Conservation (phyloP, 1,139 yeast species). For the Suhomyces kunorum region DNA sequence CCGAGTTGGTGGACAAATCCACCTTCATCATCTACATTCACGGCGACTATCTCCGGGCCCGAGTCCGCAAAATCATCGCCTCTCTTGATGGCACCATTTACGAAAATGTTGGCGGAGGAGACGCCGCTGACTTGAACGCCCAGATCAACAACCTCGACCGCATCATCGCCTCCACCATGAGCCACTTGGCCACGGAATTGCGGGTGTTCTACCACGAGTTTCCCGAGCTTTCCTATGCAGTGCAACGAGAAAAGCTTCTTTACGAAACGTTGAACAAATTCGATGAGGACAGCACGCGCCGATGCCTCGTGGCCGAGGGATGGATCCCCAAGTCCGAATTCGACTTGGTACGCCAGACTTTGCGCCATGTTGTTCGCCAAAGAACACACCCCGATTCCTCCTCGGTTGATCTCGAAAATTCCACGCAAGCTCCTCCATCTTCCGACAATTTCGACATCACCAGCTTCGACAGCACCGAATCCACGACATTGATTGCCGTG, state of each 20-base stretch:
- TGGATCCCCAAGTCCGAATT: constrained; percentile 69
- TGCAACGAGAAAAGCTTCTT: constrained; percentile 72
- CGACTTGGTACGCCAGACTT: constrained; percentile 24
- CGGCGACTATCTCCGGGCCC: constrained; percentile 68
- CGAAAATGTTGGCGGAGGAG: constrained; percentile 60
- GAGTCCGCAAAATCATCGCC: constrained; percentile 75
- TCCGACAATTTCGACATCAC: constrained; percentile 30
- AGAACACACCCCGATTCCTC: constrained; percentile 20
- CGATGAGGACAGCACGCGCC: constrained; percentile 80
- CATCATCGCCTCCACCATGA: constrained; percentile 71
- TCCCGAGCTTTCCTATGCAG: constrained; percentile 40
- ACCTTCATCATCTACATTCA: constrained; percentile 87
- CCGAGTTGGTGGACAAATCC: constrained; percentile 58
- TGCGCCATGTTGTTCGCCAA: constrained; percentile 28
- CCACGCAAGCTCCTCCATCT: constrained; percentile 4
- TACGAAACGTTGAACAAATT: constrained; percentile 77
- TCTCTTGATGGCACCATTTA: constrained; percentile 81
- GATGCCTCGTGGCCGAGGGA: constrained; percentile 95
- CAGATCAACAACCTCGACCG: constrained; percentile 45
- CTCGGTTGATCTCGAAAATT: constrained; percentile 23
- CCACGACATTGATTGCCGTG: constrained; percentile 48
- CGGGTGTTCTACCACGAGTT: constrained; percentile 60
- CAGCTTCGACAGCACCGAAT: constrained; percentile 29
- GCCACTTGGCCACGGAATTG: constrained; percentile 73
- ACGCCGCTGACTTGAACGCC: constrained; percentile 59